Conservation (phyloP, 345 rosid genomes). For the Rubroshorea leprosula region DNA sequence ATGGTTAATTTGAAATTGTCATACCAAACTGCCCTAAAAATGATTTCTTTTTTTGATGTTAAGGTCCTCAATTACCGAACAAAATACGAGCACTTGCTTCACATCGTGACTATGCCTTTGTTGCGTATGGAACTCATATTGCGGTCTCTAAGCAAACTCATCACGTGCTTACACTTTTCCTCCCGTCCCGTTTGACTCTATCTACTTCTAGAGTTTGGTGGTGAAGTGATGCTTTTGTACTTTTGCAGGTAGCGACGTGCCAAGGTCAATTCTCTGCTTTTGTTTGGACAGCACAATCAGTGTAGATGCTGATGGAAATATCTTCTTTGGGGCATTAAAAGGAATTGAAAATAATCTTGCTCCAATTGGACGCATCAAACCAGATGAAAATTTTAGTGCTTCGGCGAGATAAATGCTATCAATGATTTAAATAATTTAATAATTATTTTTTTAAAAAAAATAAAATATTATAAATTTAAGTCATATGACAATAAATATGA, state of each 20-base stretch:
- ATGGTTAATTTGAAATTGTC: too few relatives aligned
- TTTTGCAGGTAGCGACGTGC: constrained; percentile 85
- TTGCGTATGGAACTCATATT: constrained; percentile 60
- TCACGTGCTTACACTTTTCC: constrained; percentile 57
- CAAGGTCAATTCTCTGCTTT: constrained; percentile 60
- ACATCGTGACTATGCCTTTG: constrained; percentile 79
- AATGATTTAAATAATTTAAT: constrained; percentile 88
- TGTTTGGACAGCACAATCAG: constrained; percentile 85
- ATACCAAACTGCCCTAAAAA: too few relatives aligned
- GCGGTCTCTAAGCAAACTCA: constrained; percentile 81
- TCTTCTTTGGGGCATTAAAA: constrained; percentile 78
- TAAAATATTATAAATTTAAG: too few relatives aligned
- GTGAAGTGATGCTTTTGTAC: too few relatives aligned
- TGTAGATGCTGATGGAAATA: constrained; percentile 65
- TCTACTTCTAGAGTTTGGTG: too few relatives aligned
- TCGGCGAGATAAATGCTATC: constrained; percentile 80
- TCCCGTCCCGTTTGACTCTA: too few relatives aligned
- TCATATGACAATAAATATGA: too few relatives aligned
- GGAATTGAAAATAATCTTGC: constrained; percentile 50
- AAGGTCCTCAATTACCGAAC: constrained; percentile 85
- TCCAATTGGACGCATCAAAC: constrained; percentile 58
- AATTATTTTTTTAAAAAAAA: too few relatives aligned
- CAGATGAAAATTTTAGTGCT: constrained; percentile 56
- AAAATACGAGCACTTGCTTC: constrained; percentile 89
- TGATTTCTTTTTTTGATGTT: not conserved